Percentiles rank a stretch among this genome's conserved stretches.
phyloP scores from a whole-genome alignment of 2,329 filamentous ascomycete species.

The Annulohypoxylon truncatum region DNA sequence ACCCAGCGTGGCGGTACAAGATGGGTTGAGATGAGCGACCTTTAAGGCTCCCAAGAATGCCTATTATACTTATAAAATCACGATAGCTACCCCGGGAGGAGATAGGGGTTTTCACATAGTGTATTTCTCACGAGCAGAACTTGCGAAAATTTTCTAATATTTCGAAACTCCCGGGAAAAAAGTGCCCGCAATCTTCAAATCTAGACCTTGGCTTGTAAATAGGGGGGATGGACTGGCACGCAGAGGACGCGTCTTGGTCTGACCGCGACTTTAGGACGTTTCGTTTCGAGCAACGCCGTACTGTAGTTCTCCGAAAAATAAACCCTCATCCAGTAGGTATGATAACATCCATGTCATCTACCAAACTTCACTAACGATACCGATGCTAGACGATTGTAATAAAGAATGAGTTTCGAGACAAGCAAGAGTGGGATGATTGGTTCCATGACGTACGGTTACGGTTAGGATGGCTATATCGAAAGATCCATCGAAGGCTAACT shows the following conservation, averaged over 20 bases:
- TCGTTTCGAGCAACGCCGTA: constrained; percentile 9
- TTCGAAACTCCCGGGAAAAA: background rate
- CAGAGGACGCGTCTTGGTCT: constrained; percentile 24
- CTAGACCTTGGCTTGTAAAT: background rate
- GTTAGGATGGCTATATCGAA: background rate
- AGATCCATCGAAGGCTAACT: background rate
- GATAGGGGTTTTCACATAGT: background rate
- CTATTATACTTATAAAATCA: background rate
- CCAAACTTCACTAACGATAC: constrained; percentile 2
- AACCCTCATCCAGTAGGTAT: constrained; percentile 8
- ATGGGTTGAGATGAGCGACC: background rate
- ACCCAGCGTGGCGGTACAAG: background rate
- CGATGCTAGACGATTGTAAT: constrained; percentile 1
- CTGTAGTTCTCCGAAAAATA: constrained; percentile 18
- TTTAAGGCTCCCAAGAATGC: constrained; percentile 3
- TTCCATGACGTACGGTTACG: constrained; percentile 15
- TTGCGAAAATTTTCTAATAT: background rate
- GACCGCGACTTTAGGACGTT: constrained; percentile 19
- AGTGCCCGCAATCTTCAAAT: background rate
- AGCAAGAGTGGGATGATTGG: constrained; percentile 29
- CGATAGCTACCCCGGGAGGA: background rate
- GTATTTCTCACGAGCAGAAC: background rate
- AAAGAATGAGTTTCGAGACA: constrained; percentile 4
- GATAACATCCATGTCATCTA: background rate
- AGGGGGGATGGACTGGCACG: constrained; percentile 32